Evolutionary conservation across 306 rosid genomes (phyloP), one percentile per base, ranked within the genome.

Genomic region (Castanea sativa): DNA sequence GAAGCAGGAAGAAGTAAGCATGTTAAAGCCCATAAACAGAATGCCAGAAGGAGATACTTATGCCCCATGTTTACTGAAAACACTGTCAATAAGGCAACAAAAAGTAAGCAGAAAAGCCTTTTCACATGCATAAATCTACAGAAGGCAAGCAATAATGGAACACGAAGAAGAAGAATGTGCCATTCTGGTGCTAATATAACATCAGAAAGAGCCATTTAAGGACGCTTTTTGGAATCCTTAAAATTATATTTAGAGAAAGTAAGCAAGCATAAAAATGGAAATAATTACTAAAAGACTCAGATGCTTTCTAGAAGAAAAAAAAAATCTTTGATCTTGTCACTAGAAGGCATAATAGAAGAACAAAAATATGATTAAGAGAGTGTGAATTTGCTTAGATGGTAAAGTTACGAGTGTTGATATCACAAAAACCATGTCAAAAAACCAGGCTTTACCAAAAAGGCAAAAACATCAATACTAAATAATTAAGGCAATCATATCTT

Each of bases 21-120:
- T 76, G 81, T 82, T 59, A 91, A 70, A 73, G 87, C 88, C 97
- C 93, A 93, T 55, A 88, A 74, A 79, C 81, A 90, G 81, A 84
- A 79, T 72, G 83, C 75, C 80, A 81, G 76, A 81, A 73, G 76
- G 71, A 90, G 71, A 89, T 83, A 56, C 73, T 79, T 88, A 80
- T 35, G 57, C 88, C 84, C 83, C 98, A 93, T 93, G 58, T 23
- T 81, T 63, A 70, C 76, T 60, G 77, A 55, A 71, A 51, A 67
- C 33, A 75, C 91, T 91, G 86, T 63, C n/a, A 81, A 75, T 61
- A 77, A 75, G 14, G 15, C 55, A 76, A 13, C 69, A 55, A 41
- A 32, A 67, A 68, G 43, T 45, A 67, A 80, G 85, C 51, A 53
- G 57, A 80, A 67, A 53, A 79, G 29, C 51, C 76, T 77, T 35